These are phyloP conservation scores for Obba rivulosa DNA, from an alignment of 768 basidiomycete species.

Conservation along the genomic window DNA sequence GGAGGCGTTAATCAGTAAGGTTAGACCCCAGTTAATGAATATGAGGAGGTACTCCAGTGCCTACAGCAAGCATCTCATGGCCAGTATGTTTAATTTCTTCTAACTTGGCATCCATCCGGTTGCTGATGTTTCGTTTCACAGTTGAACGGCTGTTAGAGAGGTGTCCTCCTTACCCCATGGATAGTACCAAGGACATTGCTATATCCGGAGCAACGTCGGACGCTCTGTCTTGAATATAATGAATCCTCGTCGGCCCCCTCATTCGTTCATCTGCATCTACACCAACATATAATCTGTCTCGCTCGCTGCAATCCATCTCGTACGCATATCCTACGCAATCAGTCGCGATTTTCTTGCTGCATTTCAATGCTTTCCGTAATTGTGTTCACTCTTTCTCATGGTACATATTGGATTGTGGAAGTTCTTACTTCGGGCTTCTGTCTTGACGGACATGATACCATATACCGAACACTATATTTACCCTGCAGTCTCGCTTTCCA, in stretches of 20 bases:
- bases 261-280: constrained; percentile 5
- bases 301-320: constrained; percentile 2
- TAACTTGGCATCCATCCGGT: not conserved
- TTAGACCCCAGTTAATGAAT: constrained; percentile 60
- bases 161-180: constrained; percentile 17
- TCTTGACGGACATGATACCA: constrained; percentile 1
- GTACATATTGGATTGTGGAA: constrained; percentile 11
- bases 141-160: constrained; percentile 70
- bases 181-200: not conserved
- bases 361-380: constrained; percentile 12
- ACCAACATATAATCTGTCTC: constrained; percentile 3
- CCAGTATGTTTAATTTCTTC: constrained; percentile 48
- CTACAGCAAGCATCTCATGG: constrained; percentile 75
- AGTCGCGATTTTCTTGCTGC: constrained; percentile 5
- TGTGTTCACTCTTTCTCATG: constrained; percentile 10
- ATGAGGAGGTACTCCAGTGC: constrained; percentile 70
- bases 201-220: not conserved
- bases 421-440: too few species aligned
- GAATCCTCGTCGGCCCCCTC: not conserved
- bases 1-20: constrained; percentile 53
- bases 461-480: constrained; percentile 7
- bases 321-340: constrained; percentile 5
- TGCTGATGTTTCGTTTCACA: constrained; percentile 20
- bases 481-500: constrained; percentile 11
- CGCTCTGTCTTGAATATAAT: not conserved